These are phyloP conservation scores for Pichia sp. DNA, from an alignment of 1,139 yeast genomes.

Conservation along the genomic window DNA sequence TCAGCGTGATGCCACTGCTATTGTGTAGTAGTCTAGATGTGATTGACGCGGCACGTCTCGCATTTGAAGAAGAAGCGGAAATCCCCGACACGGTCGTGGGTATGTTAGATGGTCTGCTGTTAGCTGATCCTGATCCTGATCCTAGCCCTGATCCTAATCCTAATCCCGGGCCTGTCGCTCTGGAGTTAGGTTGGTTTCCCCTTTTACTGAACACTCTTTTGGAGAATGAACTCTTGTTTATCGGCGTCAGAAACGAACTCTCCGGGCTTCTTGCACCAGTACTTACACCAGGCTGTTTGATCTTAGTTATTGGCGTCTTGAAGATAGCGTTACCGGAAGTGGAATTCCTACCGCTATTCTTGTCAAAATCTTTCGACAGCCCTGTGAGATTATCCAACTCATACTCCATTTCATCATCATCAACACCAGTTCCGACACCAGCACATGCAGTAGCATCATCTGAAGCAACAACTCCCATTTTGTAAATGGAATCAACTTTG, in stretches of 20 bases:
- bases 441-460: constrained; percentile 1
- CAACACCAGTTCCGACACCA: constrained; percentile 2
- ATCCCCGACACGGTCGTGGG: too few relatives aligned
- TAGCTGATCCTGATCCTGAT: too few relatives aligned
- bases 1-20: too few relatives aligned
- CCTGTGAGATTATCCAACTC: background rate
- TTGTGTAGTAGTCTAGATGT: constrained; percentile 12
- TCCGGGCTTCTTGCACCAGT: constrained; percentile 11
- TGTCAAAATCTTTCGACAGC: too few relatives aligned
- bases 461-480: constrained; percentile 1
- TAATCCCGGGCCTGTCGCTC: too few relatives aligned
- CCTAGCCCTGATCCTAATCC: too few relatives aligned
- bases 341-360: too few relatives aligned
- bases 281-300: constrained; percentile 4
- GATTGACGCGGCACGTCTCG: too few relatives aligned
- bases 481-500: constrained; percentile 54
- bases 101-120: too few relatives aligned
- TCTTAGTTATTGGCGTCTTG: constrained; percentile 15
- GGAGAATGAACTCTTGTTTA: constrained; percentile 4
- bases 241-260: constrained; percentile 6
- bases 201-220: too few relatives aligned
- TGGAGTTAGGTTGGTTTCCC: too few relatives aligned
- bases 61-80: too few relatives aligned
- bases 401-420: constrained; percentile 2
- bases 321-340: constrained; percentile 9